A percentile compares a stretch with the other conserved stretches of the same genome.
phyloP scores from a whole-genome alignment of 371 early-diverging fungal species.

The Haplosporangium sp. region DNA sequence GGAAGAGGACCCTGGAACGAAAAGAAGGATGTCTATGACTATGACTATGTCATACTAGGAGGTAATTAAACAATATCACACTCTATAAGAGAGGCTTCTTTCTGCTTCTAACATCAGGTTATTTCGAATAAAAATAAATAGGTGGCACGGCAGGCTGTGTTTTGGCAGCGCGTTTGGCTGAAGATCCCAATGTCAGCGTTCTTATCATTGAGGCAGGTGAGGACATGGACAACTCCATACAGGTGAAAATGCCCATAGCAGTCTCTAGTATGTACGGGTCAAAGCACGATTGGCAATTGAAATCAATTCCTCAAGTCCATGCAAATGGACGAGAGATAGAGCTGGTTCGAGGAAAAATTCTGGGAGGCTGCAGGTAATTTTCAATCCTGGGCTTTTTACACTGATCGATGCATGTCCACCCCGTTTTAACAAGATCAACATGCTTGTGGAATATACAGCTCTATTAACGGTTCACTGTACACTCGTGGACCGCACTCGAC shows the following conservation, averaged over 20 bases:
- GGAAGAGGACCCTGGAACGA: slow-evolving; percentile 19
- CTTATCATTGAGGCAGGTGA: slow-evolving; percentile 36
- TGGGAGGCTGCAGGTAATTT: slow-evolving; percentile 52
- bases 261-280: not conserved
- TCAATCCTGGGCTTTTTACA: not conserved
- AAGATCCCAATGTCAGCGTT: slow-evolving; percentile 23
- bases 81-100: not conserved
- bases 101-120: not conserved
- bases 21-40: slow-evolving; percentile 6
- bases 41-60: slow-evolving; percentile 21
- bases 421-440: too few species aligned
- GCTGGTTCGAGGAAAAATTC: slow-evolving; percentile 43
- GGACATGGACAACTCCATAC: slow-evolving; percentile 8
- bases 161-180: slow-evolving; percentile 25
- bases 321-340: slow-evolving; percentile 24
- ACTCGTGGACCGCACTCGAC: slow-evolving; percentile 45
- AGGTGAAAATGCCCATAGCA: slow-evolving; percentile 8
- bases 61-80: slow-evolving; percentile 1
- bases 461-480: slow-evolving; percentile 54
- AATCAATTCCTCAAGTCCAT: slow-evolving; percentile 27
- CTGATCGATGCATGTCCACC: too few species aligned
- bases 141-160: slow-evolving; percentile 40
- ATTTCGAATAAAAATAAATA: slow-evolving; percentile 6
- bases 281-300: slow-evolving; percentile 25
- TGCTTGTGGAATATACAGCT: slow-evolving; percentile 2